Base-by-base conservation (phyloP, 1,139 yeast genomes). In the Yamadazyma trypodendri region DNA sequence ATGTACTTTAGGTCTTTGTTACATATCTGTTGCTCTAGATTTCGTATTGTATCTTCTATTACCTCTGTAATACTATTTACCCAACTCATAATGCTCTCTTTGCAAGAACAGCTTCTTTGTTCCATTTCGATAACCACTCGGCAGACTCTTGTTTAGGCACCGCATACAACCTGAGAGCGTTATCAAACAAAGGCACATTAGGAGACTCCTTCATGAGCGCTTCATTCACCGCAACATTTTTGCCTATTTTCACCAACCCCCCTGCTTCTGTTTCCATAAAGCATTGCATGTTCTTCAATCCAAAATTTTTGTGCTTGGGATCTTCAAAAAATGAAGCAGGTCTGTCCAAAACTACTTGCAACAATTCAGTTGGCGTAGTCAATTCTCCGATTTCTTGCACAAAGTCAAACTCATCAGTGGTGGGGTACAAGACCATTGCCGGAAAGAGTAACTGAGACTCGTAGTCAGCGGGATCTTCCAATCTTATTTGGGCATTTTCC, bases 201-300 rank as follows among this genome's bases (percentile, higher is more conserved):
- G 95, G 87, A 9, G 64, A 61, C 31, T 75, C 78, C 39, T 79
- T 73, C 63, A 79, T 74, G 45, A 89, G 67, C 0, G 84, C 84
- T 41, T 77, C 75, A 47, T 78, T 77, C 20, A 90, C 60, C 1
- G 86, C 68, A 18, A 81, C 76, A 49, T 85, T 87, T 57, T 83
- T 85, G 28, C 96, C 96, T 2, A 86, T 79, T 59, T 87, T 88
- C 29, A 90, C 81, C 42, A 92, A 68, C 0, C 97, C 97, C 29
- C 96, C 97, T 2, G 79, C 55, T 30, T 65, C 72, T 0, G 97
- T 88, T 58, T 88, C 97, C 79, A 87, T 81, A 56, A 72, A 90
- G 15, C 84, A 83, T 39, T 84, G 84, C 25, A 90, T 63, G 40
- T 75, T 75, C 48, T 75, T 77, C 4, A 78, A 63, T 1, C 69